These are phyloP conservation scores for Globisporangium heterothallicum DNA, from an alignment of 352 stramenopile species.

Conservation along the genomic window DNA sequence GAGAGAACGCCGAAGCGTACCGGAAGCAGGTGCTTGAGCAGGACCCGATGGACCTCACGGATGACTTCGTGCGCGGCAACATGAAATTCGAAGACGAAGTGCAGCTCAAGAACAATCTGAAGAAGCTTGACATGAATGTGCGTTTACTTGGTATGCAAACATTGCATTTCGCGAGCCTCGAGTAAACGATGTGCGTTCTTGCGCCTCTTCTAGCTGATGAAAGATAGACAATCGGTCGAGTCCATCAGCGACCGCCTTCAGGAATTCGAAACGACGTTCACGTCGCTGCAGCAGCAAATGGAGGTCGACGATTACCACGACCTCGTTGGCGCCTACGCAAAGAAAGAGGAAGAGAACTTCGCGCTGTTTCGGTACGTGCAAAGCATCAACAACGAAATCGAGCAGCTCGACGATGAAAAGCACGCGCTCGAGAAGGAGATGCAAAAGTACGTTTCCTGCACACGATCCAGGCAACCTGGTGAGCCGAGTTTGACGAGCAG, in stretches of 20 bases:
- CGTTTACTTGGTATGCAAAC: not conserved
- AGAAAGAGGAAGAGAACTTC: conserved; percentile 78
- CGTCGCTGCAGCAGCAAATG: conserved; percentile 55
- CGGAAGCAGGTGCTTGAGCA: conserved; percentile 74
- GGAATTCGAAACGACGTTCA: conserved; percentile 69
- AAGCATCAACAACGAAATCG: conserved; percentile 71
- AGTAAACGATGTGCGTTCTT: not conserved
- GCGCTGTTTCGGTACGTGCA: conserved; percentile 77
- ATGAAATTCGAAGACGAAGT: conserved; percentile 76
- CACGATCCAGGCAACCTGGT: too few relatives aligned
- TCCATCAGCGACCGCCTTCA: conserved; percentile 68
- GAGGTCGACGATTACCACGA: conserved; percentile 59
- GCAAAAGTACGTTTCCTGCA: conserved; percentile 35
- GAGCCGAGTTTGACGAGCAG: too few relatives aligned
- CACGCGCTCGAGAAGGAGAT: conserved; percentile 45
- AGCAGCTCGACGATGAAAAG: conserved; percentile 82
- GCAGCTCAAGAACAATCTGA: conserved; percentile 58
- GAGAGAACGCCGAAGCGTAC: conserved; percentile 71
- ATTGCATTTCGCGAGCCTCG: too few relatives aligned
- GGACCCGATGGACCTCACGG: conserved; percentile 53
- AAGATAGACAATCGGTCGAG: conserved; percentile 65
- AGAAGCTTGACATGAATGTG: conserved; percentile 58
- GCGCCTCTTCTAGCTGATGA: conserved; percentile 34
- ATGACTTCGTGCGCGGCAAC: conserved; percentile 70
- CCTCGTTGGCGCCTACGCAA: conserved; percentile 52